Conservation (phyloP, 805 yeast genomes). For the Pichia eremophila region DNA sequence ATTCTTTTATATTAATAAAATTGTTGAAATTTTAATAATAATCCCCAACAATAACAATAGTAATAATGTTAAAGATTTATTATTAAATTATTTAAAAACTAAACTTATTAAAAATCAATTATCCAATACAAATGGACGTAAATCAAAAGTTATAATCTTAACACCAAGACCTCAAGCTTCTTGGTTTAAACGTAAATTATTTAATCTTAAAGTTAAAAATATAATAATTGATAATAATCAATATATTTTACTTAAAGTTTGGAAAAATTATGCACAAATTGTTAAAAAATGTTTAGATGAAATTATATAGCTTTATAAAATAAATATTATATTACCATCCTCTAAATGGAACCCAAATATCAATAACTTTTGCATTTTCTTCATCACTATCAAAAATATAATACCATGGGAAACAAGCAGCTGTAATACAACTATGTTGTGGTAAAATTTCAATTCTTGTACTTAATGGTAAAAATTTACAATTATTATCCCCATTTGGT, state of each 20-base stretch:
- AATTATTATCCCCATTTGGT: constrained; percentile 30
- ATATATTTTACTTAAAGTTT: constrained; percentile 1
- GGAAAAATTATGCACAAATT: not conserved
- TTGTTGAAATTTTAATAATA: constrained; percentile 1
- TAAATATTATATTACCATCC: not conserved
- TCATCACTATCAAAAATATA: constrained; percentile 42
- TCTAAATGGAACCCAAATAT: constrained; percentile 18
- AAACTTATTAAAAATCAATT: not conserved
- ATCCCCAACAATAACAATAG: not conserved
- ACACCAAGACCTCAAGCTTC: constrained; percentile 6
- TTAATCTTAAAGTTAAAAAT: not conserved
- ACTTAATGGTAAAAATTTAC: constrained; percentile 42
- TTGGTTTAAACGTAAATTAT: constrained; percentile 6
- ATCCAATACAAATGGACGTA: not conserved
- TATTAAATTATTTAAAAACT: not conserved
- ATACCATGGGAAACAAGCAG: constrained; percentile 50
- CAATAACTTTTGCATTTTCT: constrained; percentile 18
- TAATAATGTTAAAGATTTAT: not conserved
- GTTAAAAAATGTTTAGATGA: not conserved
- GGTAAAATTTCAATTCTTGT: constrained; percentile 48
- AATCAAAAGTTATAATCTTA: constrained; percentile 3
- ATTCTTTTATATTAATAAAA: not conserved
- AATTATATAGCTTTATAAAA: not conserved
- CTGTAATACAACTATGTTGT: constrained; percentile 69
- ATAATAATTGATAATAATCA: not conserved